Evolutionary conservation across 2,329 filamentous ascomycete species (phyloP), one percentile per base, ranked within the genome.

Genomic region (Talaromyces rugulosus): DNA sequence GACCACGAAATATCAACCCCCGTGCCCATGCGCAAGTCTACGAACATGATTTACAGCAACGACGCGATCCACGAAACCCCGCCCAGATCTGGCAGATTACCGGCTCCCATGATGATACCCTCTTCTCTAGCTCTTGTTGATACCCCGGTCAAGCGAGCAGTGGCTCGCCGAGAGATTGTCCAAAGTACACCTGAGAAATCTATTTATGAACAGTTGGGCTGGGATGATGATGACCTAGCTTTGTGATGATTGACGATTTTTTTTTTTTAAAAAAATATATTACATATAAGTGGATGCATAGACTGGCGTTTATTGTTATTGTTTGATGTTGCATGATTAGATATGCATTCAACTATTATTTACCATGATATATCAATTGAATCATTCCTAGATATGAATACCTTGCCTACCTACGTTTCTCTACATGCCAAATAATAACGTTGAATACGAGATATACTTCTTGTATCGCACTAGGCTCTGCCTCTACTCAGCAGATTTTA

Each of bases 181-280:
- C 51, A 56, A 11, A 53, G 52, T 23, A 76, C 72, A 7, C 72
- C 70, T 18, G 72, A 75, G 59, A 75, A 74, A 57, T 75, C 77
- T 8, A 76, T 80, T 51, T 80, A 80, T 61, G 75, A 75, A 62
- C 69, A 74, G 53, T 63, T 81, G 56, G 78, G 78, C 58, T 81
- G 78, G 78, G 74, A 74, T 63, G 68, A 77, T 61, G 74, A 78
- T 60, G 71, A 74, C 51, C 44, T 57, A 30, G 59, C 53, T 50
- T 50, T 61, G 23, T 57, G 40, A 47, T 47, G 44, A 47, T 47
- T 18, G 23, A 47, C 23, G 7, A 47, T 12, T 27, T 23, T 47
- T 18, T 47, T 44, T 23, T n/a, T 27, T n/a, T n/a, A n/a, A n/a
- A n/a, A 4, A 47, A 12, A 47, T 23, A 27, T 18, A 44, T 14